A percentile compares a stretch with the other conserved stretches of the same genome.
These are phyloP conservation scores for Limonomyces culmigenus DNA, from an alignment of 1,284 basidiomycete genomes.

Conservation along the genomic window DNA sequence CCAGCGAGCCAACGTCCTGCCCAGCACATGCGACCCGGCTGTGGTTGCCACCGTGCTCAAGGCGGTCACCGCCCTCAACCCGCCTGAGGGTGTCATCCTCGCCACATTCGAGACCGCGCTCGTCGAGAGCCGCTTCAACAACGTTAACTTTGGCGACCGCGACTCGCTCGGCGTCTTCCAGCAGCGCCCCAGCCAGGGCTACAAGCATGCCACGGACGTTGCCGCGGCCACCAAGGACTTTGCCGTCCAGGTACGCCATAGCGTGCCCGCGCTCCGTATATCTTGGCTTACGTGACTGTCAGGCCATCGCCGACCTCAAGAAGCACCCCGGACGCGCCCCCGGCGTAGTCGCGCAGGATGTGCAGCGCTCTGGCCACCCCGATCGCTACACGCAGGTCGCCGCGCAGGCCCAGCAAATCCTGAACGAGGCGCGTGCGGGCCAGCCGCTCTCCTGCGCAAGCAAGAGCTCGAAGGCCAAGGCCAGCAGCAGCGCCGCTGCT, in stretches of 20 bases:
- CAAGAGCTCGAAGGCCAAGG: background rate
- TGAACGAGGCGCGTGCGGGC: background rate
- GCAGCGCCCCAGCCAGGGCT: background rate
- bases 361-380: background rate
- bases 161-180: background rate
- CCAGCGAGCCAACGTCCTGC: background rate
- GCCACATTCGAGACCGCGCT: background rate
- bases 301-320: no score
- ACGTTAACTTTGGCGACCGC: background rate
- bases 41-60: background rate
- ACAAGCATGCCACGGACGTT: background rate
- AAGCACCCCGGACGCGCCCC: background rate
- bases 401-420: background rate
- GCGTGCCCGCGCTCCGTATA: no score
- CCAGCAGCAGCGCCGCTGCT: background rate
- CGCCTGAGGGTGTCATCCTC: background rate
- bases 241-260: no score
- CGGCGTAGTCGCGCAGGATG: background rate
- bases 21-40: background rate
- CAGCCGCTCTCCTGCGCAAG: background rate
- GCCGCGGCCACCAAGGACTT: background rate
- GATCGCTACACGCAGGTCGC: background rate
- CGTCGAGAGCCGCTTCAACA: background rate
- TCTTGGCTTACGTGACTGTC: no score
- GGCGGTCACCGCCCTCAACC: background rate